A percentile compares a stretch with the other conserved stretches of the same genome.
phyloP scores from a whole-genome alignment of 2,329 filamentous ascomycete species.

The Trematosphaeria pertusa region DNA sequence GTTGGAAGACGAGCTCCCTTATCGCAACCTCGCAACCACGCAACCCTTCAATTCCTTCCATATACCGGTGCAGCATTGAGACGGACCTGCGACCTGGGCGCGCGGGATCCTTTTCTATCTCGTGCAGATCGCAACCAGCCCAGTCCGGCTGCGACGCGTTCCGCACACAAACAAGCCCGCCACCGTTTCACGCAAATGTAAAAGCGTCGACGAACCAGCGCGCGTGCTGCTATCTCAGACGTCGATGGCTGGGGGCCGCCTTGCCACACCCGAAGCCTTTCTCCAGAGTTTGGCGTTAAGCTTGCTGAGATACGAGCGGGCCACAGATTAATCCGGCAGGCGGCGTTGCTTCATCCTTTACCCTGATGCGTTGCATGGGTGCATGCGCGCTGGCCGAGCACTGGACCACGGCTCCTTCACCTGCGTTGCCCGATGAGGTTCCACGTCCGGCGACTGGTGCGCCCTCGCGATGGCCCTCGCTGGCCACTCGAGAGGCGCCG shows the following conservation, averaged over 20 bases:
- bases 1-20: neutral
- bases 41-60: neutral
- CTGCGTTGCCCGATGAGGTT: conserved; percentile 10
- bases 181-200: conserved; percentile 8
- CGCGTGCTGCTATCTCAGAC: conserved; percentile 4
- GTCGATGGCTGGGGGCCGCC: neutral
- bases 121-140: neutral
- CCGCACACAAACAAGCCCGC: conserved; percentile 7
- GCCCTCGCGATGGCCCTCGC: conserved; percentile 3
- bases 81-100: neutral
- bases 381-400: conserved; percentile 7
- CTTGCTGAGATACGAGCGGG: neutral
- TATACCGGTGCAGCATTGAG: neutral
- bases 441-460: conserved; percentile 9
- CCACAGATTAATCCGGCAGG: neutral
- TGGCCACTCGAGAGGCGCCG: neutral
- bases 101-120: neutral
- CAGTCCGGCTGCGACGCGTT: neutral
- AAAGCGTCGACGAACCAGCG: conserved; percentile 6
- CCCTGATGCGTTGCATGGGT: conserved; percentile 19
- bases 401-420: conserved; percentile 10
- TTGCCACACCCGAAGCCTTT: conserved; percentile 5
- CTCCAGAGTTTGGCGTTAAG: conserved; percentile 1
- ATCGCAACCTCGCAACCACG: neutral
- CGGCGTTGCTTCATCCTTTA: conserved; percentile 1